Evolutionary conservation across 352 stramenopile species (phyloP).

Genomic region (Phytophthora rubi): DNA sequence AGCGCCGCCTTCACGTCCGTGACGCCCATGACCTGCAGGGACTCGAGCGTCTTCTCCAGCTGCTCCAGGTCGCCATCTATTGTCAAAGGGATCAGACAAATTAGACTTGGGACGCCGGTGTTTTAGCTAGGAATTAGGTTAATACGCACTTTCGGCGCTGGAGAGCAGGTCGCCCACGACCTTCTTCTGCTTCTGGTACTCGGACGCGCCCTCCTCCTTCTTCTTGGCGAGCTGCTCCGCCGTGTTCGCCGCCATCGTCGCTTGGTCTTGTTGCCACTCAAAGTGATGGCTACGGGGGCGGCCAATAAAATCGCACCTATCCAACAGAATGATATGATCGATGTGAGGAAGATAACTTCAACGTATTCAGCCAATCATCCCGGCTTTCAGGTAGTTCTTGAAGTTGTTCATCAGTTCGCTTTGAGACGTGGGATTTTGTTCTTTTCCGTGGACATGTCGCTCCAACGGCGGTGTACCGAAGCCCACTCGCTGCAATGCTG

Average conservation of each 20-base stretch:
- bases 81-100: background rate
- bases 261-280: conserved; percentile 26
- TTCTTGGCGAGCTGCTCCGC: conserved; percentile 41
- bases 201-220: conserved; percentile 65
- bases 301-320: conserved; percentile 10
- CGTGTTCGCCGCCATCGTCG: conserved; percentile 37
- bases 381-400: too few species aligned
- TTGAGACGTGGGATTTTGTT: too few species aligned
- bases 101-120: background rate
- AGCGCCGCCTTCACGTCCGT: conserved; percentile 66
- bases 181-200: conserved; percentile 85
- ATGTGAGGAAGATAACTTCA: conserved; percentile 9
- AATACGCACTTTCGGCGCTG: conserved; percentile 69
- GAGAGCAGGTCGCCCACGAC: conserved; percentile 75
- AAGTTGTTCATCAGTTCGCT: too few species aligned
- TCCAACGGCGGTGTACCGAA: conserved; percentile 1
- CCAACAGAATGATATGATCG: conserved; percentile 3
- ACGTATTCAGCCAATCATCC: conserved; percentile 13
- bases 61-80: conserved; percentile 78
- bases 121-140: background rate
- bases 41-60: conserved; percentile 68
- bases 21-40: conserved; percentile 65
- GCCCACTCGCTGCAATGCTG: too few species aligned
- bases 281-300: conserved; percentile 27
- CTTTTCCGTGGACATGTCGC: conserved; percentile 3